phyloP scores from a whole-genome alignment of 768 basidiomycete species.

The Macrocybe gigantea region DNA sequence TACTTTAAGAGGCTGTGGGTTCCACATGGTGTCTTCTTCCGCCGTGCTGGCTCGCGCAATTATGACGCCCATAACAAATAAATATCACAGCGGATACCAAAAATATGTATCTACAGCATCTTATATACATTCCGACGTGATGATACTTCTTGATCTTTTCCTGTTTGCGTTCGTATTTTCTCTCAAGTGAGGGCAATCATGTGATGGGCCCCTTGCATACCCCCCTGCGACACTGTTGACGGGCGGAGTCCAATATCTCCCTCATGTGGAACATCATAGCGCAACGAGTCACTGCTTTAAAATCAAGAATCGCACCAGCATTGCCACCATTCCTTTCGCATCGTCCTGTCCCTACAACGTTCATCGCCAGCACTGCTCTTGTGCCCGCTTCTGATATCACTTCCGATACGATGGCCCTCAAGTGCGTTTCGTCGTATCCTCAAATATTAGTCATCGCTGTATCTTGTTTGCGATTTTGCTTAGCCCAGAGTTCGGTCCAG shows the following conservation, averaged over 20 bases:
- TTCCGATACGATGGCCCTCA: constrained; percentile 8
- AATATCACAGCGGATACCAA: too few species aligned
- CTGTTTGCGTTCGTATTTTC: too few species aligned
- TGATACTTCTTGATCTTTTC: too few species aligned
- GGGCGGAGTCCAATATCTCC: constrained; percentile 14
- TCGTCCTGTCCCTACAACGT: constrained; percentile 9
- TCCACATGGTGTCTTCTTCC: too few species aligned
- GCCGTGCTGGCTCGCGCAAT: too few species aligned
- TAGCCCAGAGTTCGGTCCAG: constrained; percentile 39
- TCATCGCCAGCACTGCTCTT: constrained; percentile 1
- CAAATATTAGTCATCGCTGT: not conserved
- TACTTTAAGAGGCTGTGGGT: too few species aligned
- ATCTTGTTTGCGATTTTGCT: not conserved
- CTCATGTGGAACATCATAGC: constrained; percentile 9
- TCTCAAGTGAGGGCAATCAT: constrained; percentile 6
- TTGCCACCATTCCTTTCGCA: constrained; percentile 9
- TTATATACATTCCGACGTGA: too few species aligned
- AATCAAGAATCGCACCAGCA: constrained; percentile 3
- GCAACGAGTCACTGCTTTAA: constrained; percentile 9
- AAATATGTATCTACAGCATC: too few species aligned
- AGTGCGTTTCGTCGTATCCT: constrained; percentile 4
- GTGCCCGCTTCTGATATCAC: not conserved
- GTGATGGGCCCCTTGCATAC: constrained; percentile 9
- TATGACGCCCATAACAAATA: too few species aligned
- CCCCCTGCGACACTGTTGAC: constrained; percentile 4